A percentile compares a stretch with the other conserved stretches of the same genome.
Conservation (phyloP, 768 basidiomycete genomes). For the Lentinula detonsa region DNA sequence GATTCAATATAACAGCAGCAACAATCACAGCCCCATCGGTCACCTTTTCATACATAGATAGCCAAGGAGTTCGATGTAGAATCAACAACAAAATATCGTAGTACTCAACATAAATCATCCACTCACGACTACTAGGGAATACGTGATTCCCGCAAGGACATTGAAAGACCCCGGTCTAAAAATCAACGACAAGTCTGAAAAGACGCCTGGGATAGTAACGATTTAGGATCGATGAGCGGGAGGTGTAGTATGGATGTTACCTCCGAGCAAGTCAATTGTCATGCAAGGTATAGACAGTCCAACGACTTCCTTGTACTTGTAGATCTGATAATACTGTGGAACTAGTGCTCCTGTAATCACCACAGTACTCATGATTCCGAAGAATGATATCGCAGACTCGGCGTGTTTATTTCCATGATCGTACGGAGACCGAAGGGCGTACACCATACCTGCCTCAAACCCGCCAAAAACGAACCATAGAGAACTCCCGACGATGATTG, state of each 20-base stretch:
- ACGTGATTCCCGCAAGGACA: conserved; percentile 41
- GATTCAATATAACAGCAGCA: conserved; percentile 44
- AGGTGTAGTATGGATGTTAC: conserved; percentile 18
- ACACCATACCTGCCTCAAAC: conserved; percentile 55
- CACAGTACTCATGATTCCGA: conserved; percentile 57
- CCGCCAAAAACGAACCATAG: conserved; percentile 43
- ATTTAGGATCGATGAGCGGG: background rate
- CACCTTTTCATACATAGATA: conserved; percentile 22
- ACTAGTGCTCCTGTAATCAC: conserved; percentile 44
- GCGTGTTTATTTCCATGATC: conserved; percentile 18
- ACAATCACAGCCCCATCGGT: conserved; percentile 44
- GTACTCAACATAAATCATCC: background rate
- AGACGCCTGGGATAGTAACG: conserved; percentile 26
- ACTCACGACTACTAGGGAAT: conserved; percentile 39
- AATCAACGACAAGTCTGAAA: conserved; percentile 44
- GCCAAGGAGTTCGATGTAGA: background rate
- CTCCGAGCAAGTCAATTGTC: conserved; percentile 62
- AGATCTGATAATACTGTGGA: conserved; percentile 76
- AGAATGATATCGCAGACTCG: conserved; percentile 35
- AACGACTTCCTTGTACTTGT: conserved; percentile 50
- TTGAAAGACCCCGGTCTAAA: conserved; percentile 41
- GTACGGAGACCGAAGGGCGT: conserved; percentile 44
- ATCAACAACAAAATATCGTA: background rate
- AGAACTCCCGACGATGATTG: conserved; percentile 28
- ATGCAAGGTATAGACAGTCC: conserved; percentile 73